Base-by-base conservation (phyloP, 257 asterid species). In the Mentha longifolia region DNA sequence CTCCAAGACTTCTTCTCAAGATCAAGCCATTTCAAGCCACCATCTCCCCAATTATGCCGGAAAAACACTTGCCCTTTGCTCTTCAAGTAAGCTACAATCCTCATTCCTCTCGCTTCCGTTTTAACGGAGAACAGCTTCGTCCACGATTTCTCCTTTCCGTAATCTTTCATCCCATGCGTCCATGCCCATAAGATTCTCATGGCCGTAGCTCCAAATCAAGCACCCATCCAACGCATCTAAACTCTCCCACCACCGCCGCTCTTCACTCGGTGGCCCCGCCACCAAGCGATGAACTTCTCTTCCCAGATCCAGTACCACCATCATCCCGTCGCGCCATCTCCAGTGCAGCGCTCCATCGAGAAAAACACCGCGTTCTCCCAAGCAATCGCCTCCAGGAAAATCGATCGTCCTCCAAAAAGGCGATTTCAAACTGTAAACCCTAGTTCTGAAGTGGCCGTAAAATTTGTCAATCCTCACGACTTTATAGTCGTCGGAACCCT, bases 1-100 rank as follows among this genome's bases (percentile, higher is more conserved):
- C n/a, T 52, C 3, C 7, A 19, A 33, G 46, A 17, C 33, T 49
- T 19, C 19, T 25, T 7, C 13, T 54, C 42, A 46, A 55, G 9
- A 63, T 63, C 68, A 7, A 43, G 35, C 68, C 52, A 54, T 1
- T 70, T 10, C 17, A 70, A 62, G 9, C 28, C 9, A 16, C 0
- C 17, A 7, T 0, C 15, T 7, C 7, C 3, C 7, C 20, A n/a
- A n/a, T n/a, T n/a, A 2, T 63, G 42, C 17, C 31, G 46, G 4
- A 76, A 3, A 63, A 76, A 13, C 6, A 76, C 68, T 25, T 28
- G 57, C 12, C 64, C 28, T 15, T 43, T 43, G 20, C 55, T 54
- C 65, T 70, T 63, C 35, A 42, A 37, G 71, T 61, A 76, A 42
- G 76, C 73, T 17, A 70, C 20, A 15, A 55, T 50, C 62, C 54